Evolutionary conservation across 2,329 filamentous ascomycete species (phyloP), one percentile per base, ranked within the genome.

Genomic region (Diaporthe sp.): DNA sequence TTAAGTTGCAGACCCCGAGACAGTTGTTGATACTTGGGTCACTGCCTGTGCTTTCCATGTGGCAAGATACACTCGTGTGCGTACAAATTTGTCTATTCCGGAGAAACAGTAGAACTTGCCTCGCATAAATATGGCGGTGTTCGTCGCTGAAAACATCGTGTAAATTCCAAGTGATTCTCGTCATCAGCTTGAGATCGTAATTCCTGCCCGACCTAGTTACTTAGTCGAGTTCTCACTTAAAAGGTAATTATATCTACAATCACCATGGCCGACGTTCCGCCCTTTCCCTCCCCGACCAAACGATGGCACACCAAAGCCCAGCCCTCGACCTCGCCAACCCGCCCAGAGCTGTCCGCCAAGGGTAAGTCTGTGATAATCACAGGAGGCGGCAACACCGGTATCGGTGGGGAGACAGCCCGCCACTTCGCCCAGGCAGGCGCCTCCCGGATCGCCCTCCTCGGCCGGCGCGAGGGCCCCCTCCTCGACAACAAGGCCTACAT

Each of bases 331-430:
- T 55, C 51, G 2, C 25, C 70, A 0, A n/a, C 55, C 42, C 70
- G 70, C n/a, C 70, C 70, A 12, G 70, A 72, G 37, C 70, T 72
- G 1, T 72, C 70, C 6, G 57, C 70, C 25, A 51, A 25, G 9
- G 55, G 70, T 2, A 72, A 62, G 12, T 44, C 51, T 4, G 55
- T 72, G 28, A n/a, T 72, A 3, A 49, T 72, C 13, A 72, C 70
- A 9, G 70, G 55, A 0, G 70, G 70, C 15, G 55, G 69, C 28
- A 57, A 13, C 28, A 67, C 62, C 4, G 55, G 70, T 4, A 59
- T 72, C 70, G 70, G 70, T 17, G 42, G 57, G 4, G 53, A 61
- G 42, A 61, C 55, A 4, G 70, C 55, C 39, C 51, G 55, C 28
- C 39, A 42, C 37, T 72, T 72, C 28, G 70, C 53, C 55, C 28